Conservation (phyloP, 2,329 filamentous ascomycete species). For the Hypoxylon sp. region DNA sequence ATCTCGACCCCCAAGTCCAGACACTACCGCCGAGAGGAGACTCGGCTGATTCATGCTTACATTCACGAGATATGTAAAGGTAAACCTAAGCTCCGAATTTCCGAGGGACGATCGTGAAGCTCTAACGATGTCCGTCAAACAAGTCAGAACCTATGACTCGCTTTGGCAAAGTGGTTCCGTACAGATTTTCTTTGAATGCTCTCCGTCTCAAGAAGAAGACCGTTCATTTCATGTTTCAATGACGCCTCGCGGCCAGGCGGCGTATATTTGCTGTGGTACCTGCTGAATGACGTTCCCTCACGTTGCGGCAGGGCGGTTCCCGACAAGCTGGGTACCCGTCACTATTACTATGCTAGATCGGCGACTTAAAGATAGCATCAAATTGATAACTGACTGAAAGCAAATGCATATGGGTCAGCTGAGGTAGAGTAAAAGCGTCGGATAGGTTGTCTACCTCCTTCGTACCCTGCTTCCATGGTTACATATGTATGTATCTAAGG, state of each 20-base stretch:
- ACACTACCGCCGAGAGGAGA: slow-evolving; percentile 5
- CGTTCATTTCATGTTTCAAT: slow-evolving; percentile 2
- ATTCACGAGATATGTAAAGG: background rate
- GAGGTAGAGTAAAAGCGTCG: slow-evolving; percentile 24
- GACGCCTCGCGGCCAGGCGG: slow-evolving; percentile 12
- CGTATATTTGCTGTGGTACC: slow-evolving; percentile 10
- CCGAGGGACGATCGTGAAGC: slow-evolving; percentile 16
- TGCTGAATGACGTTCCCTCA: slow-evolving; percentile 12
- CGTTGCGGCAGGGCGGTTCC: slow-evolving; percentile 21
- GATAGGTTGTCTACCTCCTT: slow-evolving; percentile 16
- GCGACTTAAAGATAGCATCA: slow-evolving; percentile 20
- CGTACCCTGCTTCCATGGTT: background rate
- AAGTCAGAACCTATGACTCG: slow-evolving; percentile 15
- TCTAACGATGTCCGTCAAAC: slow-evolving; percentile 4
- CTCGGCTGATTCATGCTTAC: slow-evolving; percentile 6
- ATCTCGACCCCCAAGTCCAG: background rate
- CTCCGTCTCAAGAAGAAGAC: slow-evolving; percentile 7
- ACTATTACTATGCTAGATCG: slow-evolving; percentile 19
- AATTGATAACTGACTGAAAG: slow-evolving; percentile 16
- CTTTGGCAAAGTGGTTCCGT: slow-evolving; percentile 21
- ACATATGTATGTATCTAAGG: slow-evolving; percentile 1
- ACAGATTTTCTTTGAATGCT: slow-evolving; percentile 30
- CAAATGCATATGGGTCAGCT: slow-evolving; percentile 9
- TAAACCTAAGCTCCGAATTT: slow-evolving; percentile 19
- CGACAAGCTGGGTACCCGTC: slow-evolving; percentile 23